phyloP scores from a whole-genome alignment of 2,329 filamentous ascomycete species.

The Tetracladium maxilliforme region DNA sequence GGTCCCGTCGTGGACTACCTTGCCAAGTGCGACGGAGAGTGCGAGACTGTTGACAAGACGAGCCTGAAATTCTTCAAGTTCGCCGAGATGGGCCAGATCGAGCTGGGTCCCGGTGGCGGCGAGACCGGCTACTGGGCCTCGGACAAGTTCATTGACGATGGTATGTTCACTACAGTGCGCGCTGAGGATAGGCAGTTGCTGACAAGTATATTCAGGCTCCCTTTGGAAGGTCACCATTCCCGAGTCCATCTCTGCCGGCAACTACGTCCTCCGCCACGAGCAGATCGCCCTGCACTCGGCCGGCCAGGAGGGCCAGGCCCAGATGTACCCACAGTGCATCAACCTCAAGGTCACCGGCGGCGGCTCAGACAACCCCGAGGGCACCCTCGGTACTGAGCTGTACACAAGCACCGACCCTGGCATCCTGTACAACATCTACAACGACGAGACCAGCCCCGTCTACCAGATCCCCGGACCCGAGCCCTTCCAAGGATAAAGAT shows the following conservation, averaged over 20 bases:
- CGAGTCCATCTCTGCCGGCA: conserved; percentile 21
- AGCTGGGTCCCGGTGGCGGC: too few relatives aligned
- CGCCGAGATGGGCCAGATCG: conserved; percentile 13
- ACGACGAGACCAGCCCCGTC: conserved; percentile 4
- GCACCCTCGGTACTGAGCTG: conserved; percentile 1
- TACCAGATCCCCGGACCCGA: conserved; percentile 10
- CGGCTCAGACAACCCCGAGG: conserved; percentile 17
- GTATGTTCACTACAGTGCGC: too few relatives aligned
- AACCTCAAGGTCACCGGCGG: conserved; percentile 29
- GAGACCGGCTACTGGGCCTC: conserved; percentile 23
- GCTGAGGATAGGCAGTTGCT: too few relatives aligned
- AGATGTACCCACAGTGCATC: conserved; percentile 35
- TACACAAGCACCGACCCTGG: conserved; percentile 14
- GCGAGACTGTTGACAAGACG: conserved; percentile 20
- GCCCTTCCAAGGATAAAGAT: too few relatives aligned
- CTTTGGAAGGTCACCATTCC: conserved; percentile 32
- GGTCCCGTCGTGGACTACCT: conserved; percentile 14
- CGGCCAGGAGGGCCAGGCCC: conserved; percentile 21
- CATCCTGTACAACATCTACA: conserved; percentile 14
- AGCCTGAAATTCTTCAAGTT: conserved; percentile 22
- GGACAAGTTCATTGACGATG: conserved; percentile 32
- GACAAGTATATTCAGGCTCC: too few relatives aligned
- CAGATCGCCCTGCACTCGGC: conserved; percentile 15
- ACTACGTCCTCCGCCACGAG: conserved; percentile 39
- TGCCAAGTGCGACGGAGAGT: conserved; percentile 20